Percentiles rank a stretch among this genome's conserved stretches.
These are phyloP conservation scores for Didymella lethalis DNA, from an alignment of 2,329 filamentous ascomycete species.

Conservation along the genomic window DNA sequence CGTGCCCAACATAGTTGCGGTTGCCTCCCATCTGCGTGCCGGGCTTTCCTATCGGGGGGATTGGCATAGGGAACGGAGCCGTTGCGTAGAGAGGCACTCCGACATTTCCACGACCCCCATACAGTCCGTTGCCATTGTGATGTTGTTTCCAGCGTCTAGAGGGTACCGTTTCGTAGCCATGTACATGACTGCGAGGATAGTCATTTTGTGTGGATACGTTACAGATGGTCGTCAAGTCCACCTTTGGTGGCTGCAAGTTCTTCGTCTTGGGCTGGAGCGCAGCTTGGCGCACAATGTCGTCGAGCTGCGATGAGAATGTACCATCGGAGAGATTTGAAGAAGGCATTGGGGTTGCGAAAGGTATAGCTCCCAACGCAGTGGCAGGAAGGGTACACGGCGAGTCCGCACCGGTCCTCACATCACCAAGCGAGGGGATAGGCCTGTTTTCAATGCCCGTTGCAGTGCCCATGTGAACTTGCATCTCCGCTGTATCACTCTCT, in stretches of 20 bases:
- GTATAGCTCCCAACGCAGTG: not conserved
- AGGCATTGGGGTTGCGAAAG: not conserved
- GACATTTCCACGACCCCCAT: slow-evolving; percentile 24
- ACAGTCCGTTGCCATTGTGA: slow-evolving; percentile 35
- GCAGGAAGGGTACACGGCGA: too few species aligned
- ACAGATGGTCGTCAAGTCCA: slow-evolving; percentile 25
- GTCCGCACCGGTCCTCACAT: not conserved
- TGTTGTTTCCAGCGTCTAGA: slow-evolving; percentile 16
- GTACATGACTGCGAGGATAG: not conserved
- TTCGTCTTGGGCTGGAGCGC: slow-evolving; percentile 14
- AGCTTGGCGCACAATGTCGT: slow-evolving; percentile 24
- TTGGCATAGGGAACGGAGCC: slow-evolving; percentile 42
- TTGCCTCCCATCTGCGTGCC: not conserved
- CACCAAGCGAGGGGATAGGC: not conserved
- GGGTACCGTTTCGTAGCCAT: slow-evolving; percentile 19
- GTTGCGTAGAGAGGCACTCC: slow-evolving; percentile 45
- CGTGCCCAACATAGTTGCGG: slow-evolving; percentile 15
- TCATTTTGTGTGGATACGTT: slow-evolving; percentile 15
- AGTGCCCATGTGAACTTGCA: not conserved
- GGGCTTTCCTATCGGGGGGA: slow-evolving; percentile 35
- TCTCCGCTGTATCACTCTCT: not conserved
- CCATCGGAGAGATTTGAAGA: not conserved
- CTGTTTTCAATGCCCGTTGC: not conserved
- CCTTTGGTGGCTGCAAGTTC: slow-evolving; percentile 2
- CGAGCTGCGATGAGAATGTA: slow-evolving; percentile 28